Percentiles rank a stretch among this genome's conserved stretches.
These are phyloP conservation scores for Trifolium fragiferum DNA, from an alignment of 306 rosid species.

Conservation along the genomic window DNA sequence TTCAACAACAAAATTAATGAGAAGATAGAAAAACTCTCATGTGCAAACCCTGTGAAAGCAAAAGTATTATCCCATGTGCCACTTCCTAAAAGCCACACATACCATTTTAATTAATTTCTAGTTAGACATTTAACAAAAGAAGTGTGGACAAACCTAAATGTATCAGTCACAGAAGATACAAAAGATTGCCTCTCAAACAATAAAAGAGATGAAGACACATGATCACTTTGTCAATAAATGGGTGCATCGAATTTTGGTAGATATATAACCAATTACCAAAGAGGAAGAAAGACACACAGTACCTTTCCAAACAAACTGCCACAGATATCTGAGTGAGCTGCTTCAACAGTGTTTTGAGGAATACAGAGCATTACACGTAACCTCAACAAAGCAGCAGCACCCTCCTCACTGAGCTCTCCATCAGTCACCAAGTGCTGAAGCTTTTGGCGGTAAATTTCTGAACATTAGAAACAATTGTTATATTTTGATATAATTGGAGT, in stretches of 20 bases:
- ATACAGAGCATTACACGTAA: constrained; percentile 89
- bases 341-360: constrained; percentile 86
- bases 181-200: constrained; percentile 16
- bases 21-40: neutral
- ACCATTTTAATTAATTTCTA: constrained; percentile 15
- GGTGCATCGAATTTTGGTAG: neutral
- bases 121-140: constrained; percentile 6
- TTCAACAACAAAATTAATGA: neutral
- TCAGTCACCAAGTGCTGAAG: constrained; percentile 84
- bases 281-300: constrained; percentile 1
- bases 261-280: neutral
- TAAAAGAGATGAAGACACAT: constrained; percentile 9
- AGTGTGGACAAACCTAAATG: constrained; percentile 2
- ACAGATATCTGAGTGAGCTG: constrained; percentile 92
- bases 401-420: constrained; percentile 82
- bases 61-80: neutral
- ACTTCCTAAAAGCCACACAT: constrained; percentile 22
- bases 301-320: constrained; percentile 97
- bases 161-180: neutral
- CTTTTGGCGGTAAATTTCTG: constrained; percentile 96
- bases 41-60: constrained; percentile 3
- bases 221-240: constrained; percentile 2
- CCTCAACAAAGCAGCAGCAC: constrained; percentile 85
- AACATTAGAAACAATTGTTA: constrained; percentile 40
- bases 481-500: constrained; percentile 28